Evolutionary conservation across 768 basidiomycete species (phyloP).

Genomic region (Pleurotus platypus): DNA sequence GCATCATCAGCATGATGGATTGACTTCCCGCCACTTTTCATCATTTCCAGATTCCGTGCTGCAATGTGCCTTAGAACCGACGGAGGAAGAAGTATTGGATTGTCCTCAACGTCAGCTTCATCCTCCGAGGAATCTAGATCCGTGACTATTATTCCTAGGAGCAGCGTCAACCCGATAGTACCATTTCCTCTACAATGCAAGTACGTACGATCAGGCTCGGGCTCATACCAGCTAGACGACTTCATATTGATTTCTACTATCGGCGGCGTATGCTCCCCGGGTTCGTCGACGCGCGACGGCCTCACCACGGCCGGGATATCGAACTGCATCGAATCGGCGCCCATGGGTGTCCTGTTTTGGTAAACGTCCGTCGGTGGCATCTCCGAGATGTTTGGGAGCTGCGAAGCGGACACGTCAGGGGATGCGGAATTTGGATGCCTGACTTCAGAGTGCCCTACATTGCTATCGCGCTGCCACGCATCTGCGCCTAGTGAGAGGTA

Average conservation of each 20-base stretch:
- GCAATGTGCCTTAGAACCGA: conserved; percentile 42
- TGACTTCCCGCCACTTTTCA: conserved; percentile 15
- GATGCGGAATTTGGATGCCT: background rate
- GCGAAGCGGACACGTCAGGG: conserved; percentile 4
- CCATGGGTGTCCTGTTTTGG: background rate
- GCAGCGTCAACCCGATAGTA: background rate
- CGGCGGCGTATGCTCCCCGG: conserved; percentile 18
- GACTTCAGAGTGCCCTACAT: background rate
- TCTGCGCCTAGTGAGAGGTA: conserved; percentile 34
- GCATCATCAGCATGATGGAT: conserved; percentile 1
- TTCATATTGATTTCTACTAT: conserved; percentile 64
- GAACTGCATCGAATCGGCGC: conserved; percentile 1
- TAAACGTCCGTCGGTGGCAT: background rate
- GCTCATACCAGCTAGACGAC: conserved; percentile 60
- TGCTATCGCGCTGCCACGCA: background rate
- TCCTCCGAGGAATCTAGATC: conserved; percentile 50
- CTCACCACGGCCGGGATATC: background rate
- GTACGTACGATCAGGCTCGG: conserved; percentile 63
- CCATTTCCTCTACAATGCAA: background rate
- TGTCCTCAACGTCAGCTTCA: conserved; percentile 35
- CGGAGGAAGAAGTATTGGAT: conserved; percentile 35
- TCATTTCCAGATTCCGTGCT: conserved; percentile 18
- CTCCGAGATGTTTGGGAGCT: conserved; percentile 5
- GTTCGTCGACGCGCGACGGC: conserved; percentile 9
- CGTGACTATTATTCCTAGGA: conserved; percentile 56